Base-by-base conservation (phyloP, 2,329 filamentous ascomycete genomes). In the Ceratocystis diversiconidia region DNA sequence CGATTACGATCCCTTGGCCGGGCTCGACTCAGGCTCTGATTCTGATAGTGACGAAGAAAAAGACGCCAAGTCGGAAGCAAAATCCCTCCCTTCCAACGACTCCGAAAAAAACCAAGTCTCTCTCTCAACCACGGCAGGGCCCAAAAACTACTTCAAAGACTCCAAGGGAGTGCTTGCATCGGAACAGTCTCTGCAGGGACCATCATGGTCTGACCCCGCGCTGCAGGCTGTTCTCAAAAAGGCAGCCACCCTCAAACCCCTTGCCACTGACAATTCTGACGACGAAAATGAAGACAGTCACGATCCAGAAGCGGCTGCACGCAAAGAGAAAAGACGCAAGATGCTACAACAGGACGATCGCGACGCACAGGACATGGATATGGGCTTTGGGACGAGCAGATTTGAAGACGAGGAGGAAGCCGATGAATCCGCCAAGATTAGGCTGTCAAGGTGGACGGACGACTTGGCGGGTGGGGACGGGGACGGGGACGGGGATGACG, bases 381-480 rank as follows among this genome's bases (percentile, higher is more conserved):
- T 97, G 79, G 92, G 92, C 68, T 97, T 99, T 72, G 94, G 94
- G 43, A 89, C 86, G 22, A 94, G 88, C 72, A 82, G 92, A 32
- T 87, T 90, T 71, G 91, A 89, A 64, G 94, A 96, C 71, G 91
- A 92, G 62, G 92, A 92, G 67, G 92, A 95, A 69, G 82, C 87
- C 69, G 89, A 91, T 50, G 80, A 81, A 25, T 77, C 76, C 73
- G 36, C 32, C 25, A 85, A 82, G 70, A 76, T 90, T 69, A 89
- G 88, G 76, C 74, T 92, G 65, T 85, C 83, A 48, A 77, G 84
- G 71, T 89, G 89, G 79, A 82, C 79, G 25, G 66, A 62, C n/a
- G 41, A 19, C 28, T 8, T 5, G 1, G 25, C 73, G 8, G 81
- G 80, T 19, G 81, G 78, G 12, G 80, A 78, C 3, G 81, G 76